phyloP scores from a whole-genome alignment of 768 basidiomycete species.

The Ramaria sp. region DNA sequence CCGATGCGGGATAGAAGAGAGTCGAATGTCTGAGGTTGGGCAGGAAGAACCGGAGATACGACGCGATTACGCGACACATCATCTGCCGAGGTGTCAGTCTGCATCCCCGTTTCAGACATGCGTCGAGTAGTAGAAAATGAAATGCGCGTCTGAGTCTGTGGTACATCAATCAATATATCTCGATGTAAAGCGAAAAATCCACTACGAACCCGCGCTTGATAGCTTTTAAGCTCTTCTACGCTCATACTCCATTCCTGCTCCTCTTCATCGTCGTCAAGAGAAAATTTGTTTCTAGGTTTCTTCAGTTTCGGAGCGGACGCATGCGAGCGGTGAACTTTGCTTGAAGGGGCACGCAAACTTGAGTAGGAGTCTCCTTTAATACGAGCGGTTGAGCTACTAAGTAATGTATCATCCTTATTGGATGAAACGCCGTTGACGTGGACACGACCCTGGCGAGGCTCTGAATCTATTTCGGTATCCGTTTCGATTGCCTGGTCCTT shows the following conservation, averaged over 20 bases:
- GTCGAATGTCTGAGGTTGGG: neutral
- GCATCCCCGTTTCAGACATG: conserved; percentile 8
- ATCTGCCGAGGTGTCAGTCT: conserved; percentile 1
- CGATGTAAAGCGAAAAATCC: neutral
- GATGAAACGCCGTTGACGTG: neutral
- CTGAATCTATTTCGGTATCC: neutral
- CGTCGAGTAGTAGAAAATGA: neutral
- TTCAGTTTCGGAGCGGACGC: conserved; percentile 2
- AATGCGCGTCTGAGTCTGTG: neutral
- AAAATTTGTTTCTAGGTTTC: conserved; percentile 6
- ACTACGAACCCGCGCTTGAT: neutral
- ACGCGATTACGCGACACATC: neutral
- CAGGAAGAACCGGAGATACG: neutral
- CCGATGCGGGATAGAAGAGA: neutral
- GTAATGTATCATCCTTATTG: neutral
- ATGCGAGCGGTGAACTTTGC: neutral
- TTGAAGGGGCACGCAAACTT: conserved; percentile 2
- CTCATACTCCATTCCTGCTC: neutral
- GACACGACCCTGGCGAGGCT: neutral
- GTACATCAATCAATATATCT: neutral
- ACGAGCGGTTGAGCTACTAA: neutral
- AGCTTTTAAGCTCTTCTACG: conserved; percentile 1
- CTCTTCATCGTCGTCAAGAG: conserved; percentile 4
- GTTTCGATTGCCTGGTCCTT: neutral
- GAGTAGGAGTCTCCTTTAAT: neutral